Conservation (phyloP, 805 yeast species). For the Yarrowia sp. region DNA sequence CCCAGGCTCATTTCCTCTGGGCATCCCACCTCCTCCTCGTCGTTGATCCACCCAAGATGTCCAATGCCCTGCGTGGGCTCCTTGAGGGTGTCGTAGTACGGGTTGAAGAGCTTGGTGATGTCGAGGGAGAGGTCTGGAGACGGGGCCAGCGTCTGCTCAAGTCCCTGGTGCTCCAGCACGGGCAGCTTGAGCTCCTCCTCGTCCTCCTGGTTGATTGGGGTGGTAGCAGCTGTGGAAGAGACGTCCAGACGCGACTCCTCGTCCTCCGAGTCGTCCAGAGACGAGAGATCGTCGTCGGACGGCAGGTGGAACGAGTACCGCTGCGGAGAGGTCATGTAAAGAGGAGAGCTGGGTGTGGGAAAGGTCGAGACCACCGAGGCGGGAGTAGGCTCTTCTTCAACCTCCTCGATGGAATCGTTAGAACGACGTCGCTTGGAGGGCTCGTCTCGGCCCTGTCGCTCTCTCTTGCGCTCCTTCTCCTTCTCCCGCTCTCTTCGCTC, state of each 20-base stretch:
- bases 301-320: constrained; percentile 15
- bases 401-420: background rate
- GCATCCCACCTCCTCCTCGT: constrained; percentile 23
- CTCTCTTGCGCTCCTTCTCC: constrained; percentile 22
- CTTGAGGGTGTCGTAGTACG: constrained; percentile 12
- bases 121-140: constrained; percentile 1
- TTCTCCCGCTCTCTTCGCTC: constrained; percentile 23
- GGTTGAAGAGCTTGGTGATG: constrained; percentile 23
- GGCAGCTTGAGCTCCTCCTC: too few species aligned
- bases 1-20: constrained; percentile 18
- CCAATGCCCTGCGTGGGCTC: constrained; percentile 1
- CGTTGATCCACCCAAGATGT: constrained; percentile 21
- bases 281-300: constrained; percentile 19
- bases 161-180: background rate
- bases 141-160: constrained; percentile 12
- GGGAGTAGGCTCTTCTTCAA: constrained; percentile 10
- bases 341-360: constrained; percentile 8
- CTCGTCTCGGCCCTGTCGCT: background rate
- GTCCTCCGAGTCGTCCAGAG: constrained; percentile 13
- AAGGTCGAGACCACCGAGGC: background rate
- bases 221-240: constrained; percentile 19
- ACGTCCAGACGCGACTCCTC: constrained; percentile 16
- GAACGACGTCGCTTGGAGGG: constrained; percentile 4
- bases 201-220: constrained; percentile 9
- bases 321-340: constrained; percentile 18